Percentiles rank a stretch among this genome's conserved stretches.
Evolutionary conservation across 2,329 filamentous ascomycete genomes (phyloP).

Genomic region (Penicillium sp.): DNA sequence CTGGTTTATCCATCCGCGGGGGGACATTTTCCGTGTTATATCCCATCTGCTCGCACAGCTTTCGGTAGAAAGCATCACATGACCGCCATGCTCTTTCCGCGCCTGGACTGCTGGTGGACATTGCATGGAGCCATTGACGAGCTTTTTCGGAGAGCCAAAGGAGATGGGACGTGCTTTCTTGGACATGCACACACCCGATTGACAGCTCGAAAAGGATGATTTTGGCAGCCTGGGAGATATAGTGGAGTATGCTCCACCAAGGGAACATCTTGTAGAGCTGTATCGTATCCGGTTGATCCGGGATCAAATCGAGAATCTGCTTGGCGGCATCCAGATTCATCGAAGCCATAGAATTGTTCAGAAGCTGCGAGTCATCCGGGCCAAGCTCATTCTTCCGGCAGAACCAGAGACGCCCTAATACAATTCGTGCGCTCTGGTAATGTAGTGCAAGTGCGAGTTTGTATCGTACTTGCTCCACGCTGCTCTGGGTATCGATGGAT

Average conservation of each 20-base stretch:
- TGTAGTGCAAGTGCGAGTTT: neutral
- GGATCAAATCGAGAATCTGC: neutral
- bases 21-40: neutral
- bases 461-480: neutral
- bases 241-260: neutral
- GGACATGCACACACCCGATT: neutral
- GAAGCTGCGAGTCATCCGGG: neutral
- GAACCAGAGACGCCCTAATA: neutral
- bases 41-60: neutral
- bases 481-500: neutral
- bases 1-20: neutral
- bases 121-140: neutral
- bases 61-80: constrained; percentile 1
- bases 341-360: neutral
- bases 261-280: constrained; percentile 1
- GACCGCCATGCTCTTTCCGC: neutral
- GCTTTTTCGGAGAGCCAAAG: neutral
- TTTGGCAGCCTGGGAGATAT: neutral
- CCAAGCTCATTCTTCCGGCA: neutral
- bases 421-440: constrained; percentile 1
- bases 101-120: neutral
- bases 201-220: neutral
- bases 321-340: neutral
- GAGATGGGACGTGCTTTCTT: neutral
- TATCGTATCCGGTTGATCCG: neutral